A percentile compares a stretch with the other conserved stretches of the same genome.
Conservation (phyloP, 2,329 filamentous ascomycete species). For the Microcera coccophila region DNA sequence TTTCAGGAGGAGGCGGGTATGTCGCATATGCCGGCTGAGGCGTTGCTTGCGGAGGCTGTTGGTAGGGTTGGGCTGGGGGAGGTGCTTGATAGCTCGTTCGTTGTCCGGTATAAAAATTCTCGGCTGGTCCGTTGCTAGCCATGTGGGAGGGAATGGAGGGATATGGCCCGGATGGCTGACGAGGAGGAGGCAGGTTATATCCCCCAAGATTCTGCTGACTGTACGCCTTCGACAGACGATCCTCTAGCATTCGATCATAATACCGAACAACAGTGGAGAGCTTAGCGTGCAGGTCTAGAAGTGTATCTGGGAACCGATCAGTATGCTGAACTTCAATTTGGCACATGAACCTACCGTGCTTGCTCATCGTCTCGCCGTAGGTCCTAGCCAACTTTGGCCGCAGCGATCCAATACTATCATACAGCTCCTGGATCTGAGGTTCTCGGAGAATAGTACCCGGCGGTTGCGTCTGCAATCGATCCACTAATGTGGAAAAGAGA, state of each 20-base stretch:
- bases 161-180: conserved; percentile 61
- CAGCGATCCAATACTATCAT: conserved; percentile 92
- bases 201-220: conserved; percentile 70
- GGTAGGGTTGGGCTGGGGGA: conserved; percentile 31
- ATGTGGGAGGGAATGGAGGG: conserved; percentile 61
- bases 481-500: conserved; percentile 87
- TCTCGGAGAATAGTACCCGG: conserved; percentile 94
- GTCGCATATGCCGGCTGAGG: conserved; percentile 38
- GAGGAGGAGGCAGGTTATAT: conserved; percentile 54
- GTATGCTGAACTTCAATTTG: background rate
- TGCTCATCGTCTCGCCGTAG: conserved; percentile 99
- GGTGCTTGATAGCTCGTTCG: conserved; percentile 52
- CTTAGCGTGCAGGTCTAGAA: conserved; percentile 92
- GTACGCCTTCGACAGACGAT: conserved; percentile 88
- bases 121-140: conserved; percentile 53
- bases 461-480: conserved; percentile 89
- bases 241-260: conserved; percentile 97
- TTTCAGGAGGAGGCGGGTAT: conserved; percentile 41
- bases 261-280: conserved; percentile 94
- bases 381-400: conserved; percentile 91
- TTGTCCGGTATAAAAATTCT: conserved; percentile 76
- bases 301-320: conserved; percentile 60
- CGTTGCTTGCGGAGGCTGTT: conserved; percentile 28
- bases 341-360: conserved; percentile 65
- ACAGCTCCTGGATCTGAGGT: conserved; percentile 95